These are phyloP conservation scores for Phytophthora chlamydospora DNA, from an alignment of 352 stramenopile species.

Conservation along the genomic window DNA sequence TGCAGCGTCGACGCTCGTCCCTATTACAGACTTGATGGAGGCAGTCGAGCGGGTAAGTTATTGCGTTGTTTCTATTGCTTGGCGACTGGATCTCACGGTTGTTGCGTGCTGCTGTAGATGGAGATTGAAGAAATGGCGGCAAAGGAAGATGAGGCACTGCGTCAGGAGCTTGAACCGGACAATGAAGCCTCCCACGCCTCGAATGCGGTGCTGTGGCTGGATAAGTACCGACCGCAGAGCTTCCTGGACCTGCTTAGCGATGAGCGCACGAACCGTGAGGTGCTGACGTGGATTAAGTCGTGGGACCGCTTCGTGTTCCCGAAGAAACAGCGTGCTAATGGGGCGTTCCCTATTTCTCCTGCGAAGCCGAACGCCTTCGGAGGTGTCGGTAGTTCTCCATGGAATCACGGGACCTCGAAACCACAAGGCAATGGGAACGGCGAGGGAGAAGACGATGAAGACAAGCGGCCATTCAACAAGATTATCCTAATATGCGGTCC, in stretches of 20 bases:
- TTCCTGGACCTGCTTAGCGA: slow-evolving; percentile 97
- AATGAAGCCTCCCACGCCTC: background rate
- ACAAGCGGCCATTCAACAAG: slow-evolving; percentile 70
- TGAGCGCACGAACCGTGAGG: slow-evolving; percentile 96
- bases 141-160: slow-evolving; percentile 34
- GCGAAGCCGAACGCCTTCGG: slow-evolving; percentile 14
- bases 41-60: slow-evolving; percentile 51
- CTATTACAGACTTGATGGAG: slow-evolving; percentile 66
- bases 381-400: slow-evolving; percentile 13
- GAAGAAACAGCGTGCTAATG: slow-evolving; percentile 49
- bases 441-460: slow-evolving; percentile 43
- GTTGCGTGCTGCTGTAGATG: slow-evolving; percentile 41
- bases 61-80: background rate
- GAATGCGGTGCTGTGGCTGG: slow-evolving; percentile 91
- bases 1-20: slow-evolving; percentile 43
- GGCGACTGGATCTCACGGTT: slow-evolving; percentile 3
- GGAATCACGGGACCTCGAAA: slow-evolving; percentile 12
- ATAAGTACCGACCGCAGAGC: slow-evolving; percentile 95
- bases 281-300: slow-evolving; percentile 93
- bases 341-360: slow-evolving; percentile 15
- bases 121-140: slow-evolving; percentile 68
- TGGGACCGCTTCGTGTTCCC: slow-evolving; percentile 98
- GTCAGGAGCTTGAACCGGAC: slow-evolving; percentile 8
- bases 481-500: slow-evolving; percentile 96
- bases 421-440: slow-evolving; percentile 11